Conservation (phyloP, 306 rosid genomes). For the Elaeagnus macrophylla region DNA sequence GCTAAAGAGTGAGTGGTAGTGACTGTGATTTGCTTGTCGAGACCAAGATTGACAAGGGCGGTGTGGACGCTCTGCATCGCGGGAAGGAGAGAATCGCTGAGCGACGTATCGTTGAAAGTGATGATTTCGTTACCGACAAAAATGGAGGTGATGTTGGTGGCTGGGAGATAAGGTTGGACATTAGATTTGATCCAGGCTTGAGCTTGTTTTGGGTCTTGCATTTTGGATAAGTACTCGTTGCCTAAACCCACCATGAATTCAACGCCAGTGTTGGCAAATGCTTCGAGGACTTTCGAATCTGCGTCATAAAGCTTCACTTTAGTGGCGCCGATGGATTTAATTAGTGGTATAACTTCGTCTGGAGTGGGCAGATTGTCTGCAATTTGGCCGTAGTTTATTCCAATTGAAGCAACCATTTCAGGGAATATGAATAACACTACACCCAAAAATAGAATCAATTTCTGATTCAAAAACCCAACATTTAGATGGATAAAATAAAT, state of each 20-base stretch:
- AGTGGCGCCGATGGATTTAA: conserved; percentile 71
- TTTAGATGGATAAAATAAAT: neutral
- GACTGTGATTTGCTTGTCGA: conserved; percentile 59
- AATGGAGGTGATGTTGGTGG: conserved; percentile 67
- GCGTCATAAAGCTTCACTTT: conserved; percentile 92
- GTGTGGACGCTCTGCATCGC: conserved; percentile 83
- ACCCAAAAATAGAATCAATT: neutral
- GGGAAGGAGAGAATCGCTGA: conserved; percentile 50
- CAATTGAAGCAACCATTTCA: conserved; percentile 39
- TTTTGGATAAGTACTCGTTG: conserved; percentile 54
- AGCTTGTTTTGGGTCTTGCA: conserved; percentile 57
- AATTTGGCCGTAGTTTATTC: conserved; percentile 90
- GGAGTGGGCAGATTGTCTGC: conserved; percentile 80
- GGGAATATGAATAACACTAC: conserved; percentile 21
- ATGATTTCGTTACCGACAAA: conserved; percentile 89
- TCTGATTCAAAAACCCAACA: neutral
- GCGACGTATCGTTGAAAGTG: conserved; percentile 74
- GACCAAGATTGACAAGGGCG: conserved; percentile 42
- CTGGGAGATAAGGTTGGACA: conserved; percentile 57
- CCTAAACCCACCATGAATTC: conserved; percentile 78
- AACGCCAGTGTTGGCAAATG: conserved; percentile 67
- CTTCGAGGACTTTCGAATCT: conserved; percentile 58
- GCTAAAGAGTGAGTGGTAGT: conserved; percentile 81
- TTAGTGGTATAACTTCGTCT: conserved; percentile 47
- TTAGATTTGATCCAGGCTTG: conserved; percentile 70